Conservation (phyloP, 805 yeast species). For the Starmerella geochares region DNA sequence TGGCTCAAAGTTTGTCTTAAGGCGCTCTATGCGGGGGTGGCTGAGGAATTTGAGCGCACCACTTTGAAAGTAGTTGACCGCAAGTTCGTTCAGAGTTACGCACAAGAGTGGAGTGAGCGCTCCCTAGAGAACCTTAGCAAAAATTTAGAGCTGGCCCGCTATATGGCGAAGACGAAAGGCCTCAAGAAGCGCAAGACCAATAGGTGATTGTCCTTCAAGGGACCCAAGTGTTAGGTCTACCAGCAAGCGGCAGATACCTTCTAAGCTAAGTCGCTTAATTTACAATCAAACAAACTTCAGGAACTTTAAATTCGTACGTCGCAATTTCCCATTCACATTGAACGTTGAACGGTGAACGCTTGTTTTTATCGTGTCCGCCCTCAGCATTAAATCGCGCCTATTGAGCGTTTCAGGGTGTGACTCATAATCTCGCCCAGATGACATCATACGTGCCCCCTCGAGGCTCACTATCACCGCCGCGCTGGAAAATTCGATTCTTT, state of each 20-base stretch:
- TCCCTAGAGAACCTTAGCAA: not conserved
- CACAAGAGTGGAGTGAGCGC: not conserved
- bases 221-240: too few relatives aligned
- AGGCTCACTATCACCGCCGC: not conserved
- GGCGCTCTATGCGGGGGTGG: constrained; percentile 6
- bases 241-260: too few relatives aligned
- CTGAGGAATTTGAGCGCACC: not conserved
- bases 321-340: too few relatives aligned
- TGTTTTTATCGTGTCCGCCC: not conserved
- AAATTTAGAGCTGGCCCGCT: not conserved
- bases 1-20: not conserved
- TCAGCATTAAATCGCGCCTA: not conserved
- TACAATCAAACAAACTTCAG: too few relatives aligned
- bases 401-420: not conserved
- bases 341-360: too few relatives aligned
- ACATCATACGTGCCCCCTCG: not conserved
- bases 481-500: not conserved
- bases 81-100: not conserved
- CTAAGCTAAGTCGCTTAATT: too few relatives aligned
- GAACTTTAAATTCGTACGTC: too few relatives aligned
- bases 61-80: not conserved
- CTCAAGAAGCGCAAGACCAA: not conserved
- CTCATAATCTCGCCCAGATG: not conserved
- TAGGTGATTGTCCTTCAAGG: too few relatives aligned
- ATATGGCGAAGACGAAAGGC: too few relatives aligned